Conservation (phyloP, 805 yeast species). For the Nakazawaea ishiwadae region DNA sequence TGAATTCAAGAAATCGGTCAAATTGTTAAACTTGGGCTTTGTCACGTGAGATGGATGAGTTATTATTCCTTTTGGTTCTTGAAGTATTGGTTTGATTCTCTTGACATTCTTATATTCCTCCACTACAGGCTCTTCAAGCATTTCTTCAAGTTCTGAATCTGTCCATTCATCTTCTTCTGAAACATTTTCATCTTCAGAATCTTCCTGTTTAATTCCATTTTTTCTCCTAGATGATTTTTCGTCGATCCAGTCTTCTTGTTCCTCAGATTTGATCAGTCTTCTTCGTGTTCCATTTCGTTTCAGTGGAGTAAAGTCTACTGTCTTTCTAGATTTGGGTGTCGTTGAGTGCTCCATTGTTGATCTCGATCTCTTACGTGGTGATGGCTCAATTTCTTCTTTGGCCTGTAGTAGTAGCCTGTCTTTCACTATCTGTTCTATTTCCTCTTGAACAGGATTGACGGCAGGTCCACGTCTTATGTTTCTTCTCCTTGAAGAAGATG, state of each 20-base stretch:
- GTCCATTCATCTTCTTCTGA: conserved; percentile 4
- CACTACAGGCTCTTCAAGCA: neutral
- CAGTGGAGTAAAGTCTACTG: too few relatives aligned
- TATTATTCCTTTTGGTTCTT: conserved; percentile 41
- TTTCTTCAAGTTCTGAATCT: conserved; percentile 7
- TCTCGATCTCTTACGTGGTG: conserved; percentile 1
- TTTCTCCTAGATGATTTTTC: neutral
- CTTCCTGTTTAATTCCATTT: neutral
- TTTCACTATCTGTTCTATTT: conserved; percentile 16
- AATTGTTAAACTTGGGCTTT: conserved; percentile 35
- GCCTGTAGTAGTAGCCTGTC: neutral
- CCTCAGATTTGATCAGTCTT: too few relatives aligned
- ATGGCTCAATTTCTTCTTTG: neutral
- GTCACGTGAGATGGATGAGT: conserved; percentile 58
- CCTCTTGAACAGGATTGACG: conserved; percentile 19
- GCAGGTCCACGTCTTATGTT: conserved; percentile 18
- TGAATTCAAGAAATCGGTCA: conserved; percentile 46
- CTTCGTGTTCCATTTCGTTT: too few relatives aligned
- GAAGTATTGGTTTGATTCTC: conserved; percentile 26
- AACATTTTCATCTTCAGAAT: neutral
- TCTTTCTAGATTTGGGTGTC: too few relatives aligned
- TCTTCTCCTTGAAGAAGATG: conserved; percentile 21
- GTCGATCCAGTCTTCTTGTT: neutral
- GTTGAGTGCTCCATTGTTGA: neutral
- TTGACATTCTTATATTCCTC: conserved; percentile 9